Evolutionary conservation across 1,284 basidiomycete species (phyloP).

Genomic region (Leucoagaricus sp.): DNA sequence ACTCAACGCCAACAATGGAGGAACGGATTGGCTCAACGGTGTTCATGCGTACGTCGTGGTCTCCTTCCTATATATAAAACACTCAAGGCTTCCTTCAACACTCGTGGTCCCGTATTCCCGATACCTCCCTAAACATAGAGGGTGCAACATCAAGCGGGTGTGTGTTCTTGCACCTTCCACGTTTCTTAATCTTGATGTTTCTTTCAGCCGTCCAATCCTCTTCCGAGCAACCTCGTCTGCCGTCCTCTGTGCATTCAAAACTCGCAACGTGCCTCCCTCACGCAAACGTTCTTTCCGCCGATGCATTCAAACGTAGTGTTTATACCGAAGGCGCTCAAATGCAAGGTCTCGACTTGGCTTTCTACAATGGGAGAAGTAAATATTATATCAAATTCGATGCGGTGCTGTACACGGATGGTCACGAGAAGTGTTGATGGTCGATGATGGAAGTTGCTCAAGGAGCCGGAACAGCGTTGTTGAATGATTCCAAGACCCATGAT

Average conservation of each 20-base stretch:
- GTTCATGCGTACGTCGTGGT: constrained; percentile 55
- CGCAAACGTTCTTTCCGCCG: constrained; percentile 63
- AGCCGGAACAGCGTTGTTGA: constrained; percentile 55
- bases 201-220: constrained; percentile 58
- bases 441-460: constrained; percentile 69
- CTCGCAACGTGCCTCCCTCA: constrained; percentile 57
- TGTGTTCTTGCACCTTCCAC: constrained; percentile 19
- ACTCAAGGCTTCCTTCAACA: constrained; percentile 61
- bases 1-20: constrained; percentile 83
- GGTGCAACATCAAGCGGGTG: constrained; percentile 78
- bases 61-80: background rate
- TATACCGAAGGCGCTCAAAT: constrained; percentile 54
- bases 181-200: constrained; percentile 1
- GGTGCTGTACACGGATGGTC: constrained; percentile 53
- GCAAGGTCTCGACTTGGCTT: constrained; percentile 71
- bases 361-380: constrained; percentile 66
- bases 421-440: constrained; percentile 62
- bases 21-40: constrained; percentile 75
- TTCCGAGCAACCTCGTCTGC: constrained; percentile 64
- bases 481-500: constrained; percentile 30
- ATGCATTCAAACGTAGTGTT: constrained; percentile 64
- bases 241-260: constrained; percentile 50
- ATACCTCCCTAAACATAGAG: constrained; percentile 76
- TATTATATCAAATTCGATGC: constrained; percentile 75
- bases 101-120: constrained; percentile 66